These are phyloP conservation scores for Stagonosporopsis vannaccii DNA, from an alignment of 2,329 filamentous ascomycete genomes.

Conservation along the genomic window DNA sequence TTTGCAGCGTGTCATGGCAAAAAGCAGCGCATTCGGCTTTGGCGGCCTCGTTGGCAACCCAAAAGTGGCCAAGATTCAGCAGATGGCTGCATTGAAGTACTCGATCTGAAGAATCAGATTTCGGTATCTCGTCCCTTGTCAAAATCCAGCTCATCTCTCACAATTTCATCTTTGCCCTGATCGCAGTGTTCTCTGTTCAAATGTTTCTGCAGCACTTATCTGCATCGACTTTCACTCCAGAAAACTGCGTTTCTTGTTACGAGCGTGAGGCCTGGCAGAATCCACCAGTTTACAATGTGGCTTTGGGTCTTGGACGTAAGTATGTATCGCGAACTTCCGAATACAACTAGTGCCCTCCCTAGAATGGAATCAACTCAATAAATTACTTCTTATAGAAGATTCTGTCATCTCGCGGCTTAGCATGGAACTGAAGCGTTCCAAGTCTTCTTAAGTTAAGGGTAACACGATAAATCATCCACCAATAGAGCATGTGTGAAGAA, in stretches of 20 bases:
- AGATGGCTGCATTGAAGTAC: not conserved
- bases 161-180: not conserved
- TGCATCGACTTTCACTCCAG: not conserved
- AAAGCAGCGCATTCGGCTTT: slow-evolving; percentile 19
- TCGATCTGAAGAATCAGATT: not conserved
- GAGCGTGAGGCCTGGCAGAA: not conserved
- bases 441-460: too few relatives aligned
- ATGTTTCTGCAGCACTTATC: not conserved
- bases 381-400: too few relatives aligned
- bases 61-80: not conserved
- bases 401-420: too few relatives aligned
- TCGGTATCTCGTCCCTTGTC: not conserved
- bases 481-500: too few relatives aligned
- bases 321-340: not conserved
- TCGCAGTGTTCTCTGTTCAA: not conserved
- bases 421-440: too few relatives aligned
- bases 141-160: not conserved
- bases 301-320: not conserved
- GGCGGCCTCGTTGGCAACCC: slow-evolving; percentile 9
- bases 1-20: slow-evolving; percentile 5
- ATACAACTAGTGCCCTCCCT: not conserved
- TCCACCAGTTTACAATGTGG: not conserved
- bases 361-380: too few relatives aligned
- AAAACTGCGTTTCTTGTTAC: not conserved
- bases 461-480: too few relatives aligned